Conservation (phyloP, 2,329 filamentous ascomycete genomes). For the Venturia carpophila region DNA sequence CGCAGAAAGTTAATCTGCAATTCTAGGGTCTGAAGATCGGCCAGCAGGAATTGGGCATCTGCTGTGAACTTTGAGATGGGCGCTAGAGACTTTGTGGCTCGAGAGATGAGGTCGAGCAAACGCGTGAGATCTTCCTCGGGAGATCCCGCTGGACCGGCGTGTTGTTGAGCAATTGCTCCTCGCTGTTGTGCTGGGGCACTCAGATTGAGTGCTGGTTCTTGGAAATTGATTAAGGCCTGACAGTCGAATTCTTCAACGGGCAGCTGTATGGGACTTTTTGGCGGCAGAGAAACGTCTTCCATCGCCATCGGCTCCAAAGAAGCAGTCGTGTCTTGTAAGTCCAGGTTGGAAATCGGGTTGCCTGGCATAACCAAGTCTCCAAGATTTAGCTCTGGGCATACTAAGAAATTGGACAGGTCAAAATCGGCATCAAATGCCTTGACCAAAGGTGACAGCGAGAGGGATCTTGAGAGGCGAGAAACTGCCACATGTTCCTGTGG, state of each 20-base stretch:
- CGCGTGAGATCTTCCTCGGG: not conserved
- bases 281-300: too few relatives aligned
- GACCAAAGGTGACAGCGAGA: not conserved
- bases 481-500: not conserved
- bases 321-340: not conserved
- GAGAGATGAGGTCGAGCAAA: not conserved
- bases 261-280: not conserved
- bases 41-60: not conserved
- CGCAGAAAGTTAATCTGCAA: not conserved
- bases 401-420: not conserved
- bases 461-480: not conserved
- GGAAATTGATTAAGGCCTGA: not conserved
- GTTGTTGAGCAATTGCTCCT: not conserved
- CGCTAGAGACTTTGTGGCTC: not conserved
- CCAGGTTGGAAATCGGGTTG: not conserved
- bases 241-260: not conserved
- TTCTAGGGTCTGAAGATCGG: not conserved
- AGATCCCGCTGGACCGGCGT: not conserved
- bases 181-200: not conserved
- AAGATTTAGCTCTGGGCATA: not conserved
- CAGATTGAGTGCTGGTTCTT: not conserved
- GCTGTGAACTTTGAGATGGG: not conserved
- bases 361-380: constrained; percentile 2
- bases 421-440: not conserved
- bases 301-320: not conserved